phyloP scores from a whole-genome alignment of 768 basidiomycete genomes.

The Leucocoprinus birnbaumii region DNA sequence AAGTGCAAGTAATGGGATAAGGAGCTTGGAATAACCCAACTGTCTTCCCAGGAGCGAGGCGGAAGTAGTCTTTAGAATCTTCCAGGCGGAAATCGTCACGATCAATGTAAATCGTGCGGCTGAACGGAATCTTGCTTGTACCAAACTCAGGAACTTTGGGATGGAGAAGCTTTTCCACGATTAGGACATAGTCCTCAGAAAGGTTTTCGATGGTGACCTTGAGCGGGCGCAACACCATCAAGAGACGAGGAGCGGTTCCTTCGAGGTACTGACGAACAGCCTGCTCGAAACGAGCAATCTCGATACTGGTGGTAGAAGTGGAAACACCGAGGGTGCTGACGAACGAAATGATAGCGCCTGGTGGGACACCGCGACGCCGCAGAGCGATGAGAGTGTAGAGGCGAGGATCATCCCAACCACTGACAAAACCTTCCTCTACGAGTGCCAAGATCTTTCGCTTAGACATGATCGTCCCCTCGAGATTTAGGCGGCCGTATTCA shows the following conservation, averaged over 20 bases:
- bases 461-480: slow-evolving; percentile 95
- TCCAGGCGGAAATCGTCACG: slow-evolving; percentile 88
- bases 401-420: slow-evolving; percentile 96
- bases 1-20: slow-evolving; percentile 89
- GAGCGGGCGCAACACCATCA: slow-evolving; percentile 89
- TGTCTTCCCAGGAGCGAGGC: slow-evolving; percentile 95
- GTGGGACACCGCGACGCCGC: slow-evolving; percentile 93
- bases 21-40: slow-evolving; percentile 96
- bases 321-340: slow-evolving; percentile 95
- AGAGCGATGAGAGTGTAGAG: slow-evolving; percentile 96
- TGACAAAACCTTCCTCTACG: slow-evolving; percentile 81
- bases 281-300: slow-evolving; percentile 88
- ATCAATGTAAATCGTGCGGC: slow-evolving; percentile 89
- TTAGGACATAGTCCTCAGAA: slow-evolving; percentile 76
- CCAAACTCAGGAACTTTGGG: slow-evolving; percentile 92
- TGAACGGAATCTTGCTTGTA: slow-evolving; percentile 77
- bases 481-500: slow-evolving; percentile 89
- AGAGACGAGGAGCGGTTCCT: slow-evolving; percentile 78
- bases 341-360: slow-evolving; percentile 91
- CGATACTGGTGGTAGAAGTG: slow-evolving; percentile 77
- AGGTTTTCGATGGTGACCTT: slow-evolving; percentile 92
- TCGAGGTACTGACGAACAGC: slow-evolving; percentile 87
- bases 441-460: slow-evolving; percentile 93
- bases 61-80: slow-evolving; percentile 95
- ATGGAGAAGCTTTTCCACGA: slow-evolving; percentile 90